Evolutionary conservation across 2,329 filamentous ascomycete species (phyloP).

Genomic region (Penicillium sp.): DNA sequence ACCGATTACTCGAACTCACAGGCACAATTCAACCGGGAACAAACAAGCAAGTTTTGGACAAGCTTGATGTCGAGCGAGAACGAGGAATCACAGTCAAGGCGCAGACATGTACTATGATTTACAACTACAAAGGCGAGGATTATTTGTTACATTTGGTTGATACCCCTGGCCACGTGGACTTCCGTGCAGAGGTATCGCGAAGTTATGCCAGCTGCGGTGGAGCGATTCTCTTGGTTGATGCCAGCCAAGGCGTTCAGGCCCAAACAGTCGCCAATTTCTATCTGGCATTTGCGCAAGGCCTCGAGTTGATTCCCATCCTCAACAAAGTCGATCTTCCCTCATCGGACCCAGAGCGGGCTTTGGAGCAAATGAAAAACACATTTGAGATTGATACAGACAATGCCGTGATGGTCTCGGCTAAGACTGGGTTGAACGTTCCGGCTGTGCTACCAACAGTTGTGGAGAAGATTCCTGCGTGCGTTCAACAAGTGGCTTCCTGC

Average conservation of each 20-base stretch:
- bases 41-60: conserved; percentile 96
- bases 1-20: conserved; percentile 87
- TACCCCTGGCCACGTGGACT: conserved; percentile 96
- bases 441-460: conserved; percentile 82
- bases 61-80: conserved; percentile 93
- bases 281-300: conserved; percentile 86
- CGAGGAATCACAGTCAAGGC: conserved; percentile 98
- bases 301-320: conserved; percentile 83
- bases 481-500: conserved; percentile 11
- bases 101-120: conserved; percentile 97
- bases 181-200: conserved; percentile 90
- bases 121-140: conserved; percentile 79
- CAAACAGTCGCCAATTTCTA: conserved; percentile 99
- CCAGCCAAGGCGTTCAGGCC: conserved; percentile 92
- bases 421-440: conserved; percentile 85
- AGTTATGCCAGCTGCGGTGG: conserved; percentile 96
- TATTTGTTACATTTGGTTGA: conserved; percentile 95
- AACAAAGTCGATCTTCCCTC: conserved; percentile 96
- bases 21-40: conserved; percentile 82
- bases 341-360: conserved; percentile 79
- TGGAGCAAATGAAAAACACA: conserved; percentile 79
- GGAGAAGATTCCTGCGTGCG: conserved; percentile 70
- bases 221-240: conserved; percentile 88
- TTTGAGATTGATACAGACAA: conserved; percentile 83
- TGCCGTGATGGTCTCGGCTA: conserved; percentile 80